Conservation (phyloP, 805 yeast species). For the Isabelozyma heimii region DNA sequence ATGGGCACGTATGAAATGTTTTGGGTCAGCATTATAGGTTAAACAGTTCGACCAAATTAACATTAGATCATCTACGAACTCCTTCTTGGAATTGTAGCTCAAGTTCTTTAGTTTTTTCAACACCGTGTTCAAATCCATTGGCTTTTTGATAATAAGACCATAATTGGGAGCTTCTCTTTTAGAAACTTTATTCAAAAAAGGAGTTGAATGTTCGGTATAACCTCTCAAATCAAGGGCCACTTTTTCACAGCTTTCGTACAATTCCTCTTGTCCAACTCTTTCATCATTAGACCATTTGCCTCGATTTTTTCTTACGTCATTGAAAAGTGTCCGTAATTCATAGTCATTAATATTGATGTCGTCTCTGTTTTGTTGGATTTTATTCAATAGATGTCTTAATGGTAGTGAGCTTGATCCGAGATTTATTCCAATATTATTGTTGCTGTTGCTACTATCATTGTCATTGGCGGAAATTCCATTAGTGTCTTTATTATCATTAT, state of each 20-base stretch:
- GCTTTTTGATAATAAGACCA: constrained; percentile 81
- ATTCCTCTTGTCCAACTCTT: constrained; percentile 93
- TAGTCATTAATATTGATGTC: constrained; percentile 70
- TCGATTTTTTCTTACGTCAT: constrained; percentile 91
- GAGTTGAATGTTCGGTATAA: constrained; percentile 94
- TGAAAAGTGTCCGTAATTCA: constrained; percentile 78
- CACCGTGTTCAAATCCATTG: constrained; percentile 96
- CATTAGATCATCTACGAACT: constrained; percentile 93
- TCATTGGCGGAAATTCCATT: neutral
- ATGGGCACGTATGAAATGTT: constrained; percentile 84
- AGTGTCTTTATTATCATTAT: constrained; percentile 6
- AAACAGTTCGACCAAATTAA: constrained; percentile 94
- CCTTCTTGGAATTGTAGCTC: constrained; percentile 79
- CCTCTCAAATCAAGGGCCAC: constrained; percentile 88
- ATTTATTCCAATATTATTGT: constrained; percentile 27
- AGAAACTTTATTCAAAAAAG: constrained; percentile 92
- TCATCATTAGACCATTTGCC: constrained; percentile 99
- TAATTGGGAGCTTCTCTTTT: constrained; percentile 98
- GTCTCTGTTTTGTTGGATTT: constrained; percentile 80
- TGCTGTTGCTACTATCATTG: constrained; percentile 9
- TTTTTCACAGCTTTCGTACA: constrained; percentile 95
- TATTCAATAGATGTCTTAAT: constrained; percentile 72
- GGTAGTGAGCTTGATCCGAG: constrained; percentile 39
- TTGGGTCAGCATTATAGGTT: constrained; percentile 91
- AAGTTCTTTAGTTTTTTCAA: constrained; percentile 81